Conservation (phyloP, 2,329 filamentous ascomycete genomes). For the Colletotrichum cuscutae region DNA sequence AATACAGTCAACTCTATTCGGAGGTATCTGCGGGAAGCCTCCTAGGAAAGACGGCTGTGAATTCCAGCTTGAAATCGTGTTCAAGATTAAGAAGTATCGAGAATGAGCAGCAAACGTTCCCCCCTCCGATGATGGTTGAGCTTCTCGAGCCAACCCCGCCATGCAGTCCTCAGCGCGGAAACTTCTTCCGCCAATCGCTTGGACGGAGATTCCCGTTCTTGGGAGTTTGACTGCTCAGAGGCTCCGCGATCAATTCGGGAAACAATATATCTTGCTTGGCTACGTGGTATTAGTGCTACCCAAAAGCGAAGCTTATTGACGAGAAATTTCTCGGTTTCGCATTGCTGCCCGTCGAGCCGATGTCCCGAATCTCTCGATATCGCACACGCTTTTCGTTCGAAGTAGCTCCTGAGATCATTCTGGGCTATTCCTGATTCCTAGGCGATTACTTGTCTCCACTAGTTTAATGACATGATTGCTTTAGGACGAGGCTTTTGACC, state of each 20-base stretch:
- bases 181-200: constrained; percentile 19
- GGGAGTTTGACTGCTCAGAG: background rate
- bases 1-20: background rate
- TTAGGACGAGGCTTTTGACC: background rate
- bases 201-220: constrained; percentile 11
- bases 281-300: background rate
- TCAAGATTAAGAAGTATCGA: background rate
- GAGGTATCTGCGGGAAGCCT: background rate
- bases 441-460: too few relatives aligned
- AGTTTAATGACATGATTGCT: too few relatives aligned
- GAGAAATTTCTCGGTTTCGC: background rate
- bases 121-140: background rate
- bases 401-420: too few relatives aligned
- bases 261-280: background rate
- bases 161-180: background rate
- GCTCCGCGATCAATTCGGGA: background rate
- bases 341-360: background rate
- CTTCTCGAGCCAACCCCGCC: background rate
- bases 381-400: background rate
- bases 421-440: too few relatives aligned
- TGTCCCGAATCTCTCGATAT: background rate
- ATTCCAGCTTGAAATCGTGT: background rate
- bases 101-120: background rate
- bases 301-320: background rate
- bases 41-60: background rate